Evolutionary conservation across 805 yeast species (phyloP), one percentile per base, ranked within the genome.

Genomic region (Suhomyces sp.): DNA sequence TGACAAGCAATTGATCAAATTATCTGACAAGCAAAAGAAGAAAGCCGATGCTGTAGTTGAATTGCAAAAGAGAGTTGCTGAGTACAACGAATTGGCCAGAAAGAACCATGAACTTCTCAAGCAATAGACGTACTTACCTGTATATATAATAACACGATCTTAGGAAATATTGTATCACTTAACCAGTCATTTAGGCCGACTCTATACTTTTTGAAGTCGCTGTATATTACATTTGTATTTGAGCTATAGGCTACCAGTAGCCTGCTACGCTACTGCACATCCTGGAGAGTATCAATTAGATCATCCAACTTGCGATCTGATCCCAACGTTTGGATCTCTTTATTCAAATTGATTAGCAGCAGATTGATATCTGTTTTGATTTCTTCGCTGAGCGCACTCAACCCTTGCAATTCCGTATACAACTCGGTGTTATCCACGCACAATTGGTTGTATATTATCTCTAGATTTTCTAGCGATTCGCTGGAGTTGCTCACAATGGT

Each of bases 1-100:
- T 49, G 92, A 88, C 64, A 79, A 85, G 70, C 71, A 78, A 48
- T 71, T 87, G 70, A 82, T 87, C 46, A 86, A 80, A 66, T 56
- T 61, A 52, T 61, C 68, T 36, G 68, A 66, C 35, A 63, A 64
- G 59, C 63, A 66, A 54, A 61, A 64, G 55, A 54, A 50, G 56
- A 66, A 64, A 64, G 60, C 57, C 44, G 61, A 64, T 56, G 59
- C 62, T 57, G 35, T 53, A 31, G 17, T 35, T 26, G 70, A 66
- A 15, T 72, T 75, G 60, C 72, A 71, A 56, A 74, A 73, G 71
- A 73, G 72, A 62, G 75, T 75, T 44, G 62, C 60, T 23, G 67
- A 63, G 13, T 75, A 75, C 59, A 67, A 74, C 54, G 69, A 65
- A 51, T 59, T 74, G 62, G 76, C 80, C 29, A 69, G 64, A 57